These are phyloP conservation scores for Populus nigra DNA, from an alignment of 345 rosid genomes.

Conservation along the genomic window DNA sequence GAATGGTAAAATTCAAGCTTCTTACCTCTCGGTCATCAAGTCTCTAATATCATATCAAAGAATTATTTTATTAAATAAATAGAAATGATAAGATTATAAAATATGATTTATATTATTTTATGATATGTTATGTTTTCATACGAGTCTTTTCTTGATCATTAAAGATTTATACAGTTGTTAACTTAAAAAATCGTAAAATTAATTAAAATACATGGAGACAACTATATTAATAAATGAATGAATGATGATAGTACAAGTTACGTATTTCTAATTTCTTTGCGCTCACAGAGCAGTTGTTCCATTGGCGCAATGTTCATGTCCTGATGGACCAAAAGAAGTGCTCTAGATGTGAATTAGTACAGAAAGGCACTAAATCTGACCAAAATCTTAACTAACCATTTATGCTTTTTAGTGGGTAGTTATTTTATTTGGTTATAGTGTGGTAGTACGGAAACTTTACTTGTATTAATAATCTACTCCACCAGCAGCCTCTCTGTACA, in stretches of 20 bases:
- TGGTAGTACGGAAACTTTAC: not conserved
- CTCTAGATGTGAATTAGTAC: not conserved
- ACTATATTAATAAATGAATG: no score
- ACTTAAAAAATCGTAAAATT: fast-evolving
- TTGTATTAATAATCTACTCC: not conserved
- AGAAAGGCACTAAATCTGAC: not conserved
- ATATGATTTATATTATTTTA: no score
- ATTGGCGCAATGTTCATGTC: not conserved
- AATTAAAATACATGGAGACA: no score
- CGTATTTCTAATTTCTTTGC: not conserved
- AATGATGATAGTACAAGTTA: no score
- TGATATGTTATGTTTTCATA: no score
- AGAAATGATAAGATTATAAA: fast-evolving
- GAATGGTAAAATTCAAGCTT: fast-evolving
- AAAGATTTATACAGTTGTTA: fast-evolving
- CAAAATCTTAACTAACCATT: not conserved
- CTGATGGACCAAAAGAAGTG: not conserved
- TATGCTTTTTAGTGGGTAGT: not conserved
- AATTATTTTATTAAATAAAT: no score
- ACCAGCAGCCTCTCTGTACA: not conserved
- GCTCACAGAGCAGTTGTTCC: not conserved
- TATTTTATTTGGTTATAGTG: not conserved
- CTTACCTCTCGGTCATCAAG: fast-evolving
- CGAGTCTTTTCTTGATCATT: no score
- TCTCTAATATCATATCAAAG: no score